Evolutionary conservation across 495 filamentous ascomycete genomes (phyloP), one percentile per base, ranked within the genome.

Genomic region (Xylaria palmicola): DNA sequence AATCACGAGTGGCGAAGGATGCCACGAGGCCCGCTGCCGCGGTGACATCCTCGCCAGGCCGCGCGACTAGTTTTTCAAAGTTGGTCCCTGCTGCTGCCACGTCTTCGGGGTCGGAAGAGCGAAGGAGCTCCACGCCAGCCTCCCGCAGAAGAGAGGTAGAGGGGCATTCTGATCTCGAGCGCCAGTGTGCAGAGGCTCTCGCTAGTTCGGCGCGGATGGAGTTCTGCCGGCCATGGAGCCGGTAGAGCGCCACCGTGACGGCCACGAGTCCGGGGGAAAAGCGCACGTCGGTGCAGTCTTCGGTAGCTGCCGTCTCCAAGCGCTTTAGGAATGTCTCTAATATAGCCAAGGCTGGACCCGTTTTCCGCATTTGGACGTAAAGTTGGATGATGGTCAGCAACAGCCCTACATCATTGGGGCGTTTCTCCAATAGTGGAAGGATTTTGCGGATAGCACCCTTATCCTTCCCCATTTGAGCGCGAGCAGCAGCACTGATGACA

Each of bases 241-340:
- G 83, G 74, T 97, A 96, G 0, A 99, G 78, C 3, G 90, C 87
- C 13, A 97, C 86, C 4, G 92, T 80, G 2, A 91, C 79, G n/a
- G 89, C 90, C 15, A 97, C 82, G 0, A 99, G 78, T 26, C 95
- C 95, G 0, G 95, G 94, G 32, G 91, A 86, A 71, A 86, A 95
- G 29, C 91, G 89, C 30, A 88, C 85, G 61, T 91, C 84, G 27
- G 81, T 70, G 53, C 85, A 69, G 27, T 79, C 71, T 12, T 79
- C 71, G 12, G 86, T 83, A 8, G 79, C 80, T 10, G 86, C 86
- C 34, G 83, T 74, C 63, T 93, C 90, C n/a, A 96, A 81, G 17
- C 81, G 82, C 60, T 81, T 84, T 39, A 96, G 79, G 64, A 91
- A 89, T 12, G 81, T 76, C 66, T 96, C 90, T 17, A 99, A 77